Evolutionary conservation across 148 eudicot genomes (phyloP), one percentile per base, ranked within the genome.

Genomic region (Mesembryanthemum crystallinum): DNA sequence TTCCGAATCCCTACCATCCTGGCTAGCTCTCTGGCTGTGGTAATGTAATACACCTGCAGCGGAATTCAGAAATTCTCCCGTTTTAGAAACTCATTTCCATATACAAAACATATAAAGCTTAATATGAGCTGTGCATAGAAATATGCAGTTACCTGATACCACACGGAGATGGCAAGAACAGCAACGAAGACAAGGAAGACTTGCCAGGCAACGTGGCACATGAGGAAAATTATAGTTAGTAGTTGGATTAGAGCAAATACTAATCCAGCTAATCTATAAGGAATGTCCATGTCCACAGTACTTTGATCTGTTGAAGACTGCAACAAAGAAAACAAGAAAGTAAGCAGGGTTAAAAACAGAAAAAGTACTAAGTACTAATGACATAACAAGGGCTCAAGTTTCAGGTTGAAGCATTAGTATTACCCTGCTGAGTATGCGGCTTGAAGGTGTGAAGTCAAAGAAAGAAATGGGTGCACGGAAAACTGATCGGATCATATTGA

Each of bases 261-360:
- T 76, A 94, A 80, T 75, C 98, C 98, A 32, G 98, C 98, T 76
- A 94, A 80, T 85, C 97, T 83, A 77, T 94, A 92, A 0, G 98
- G 97, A 74, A 92, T 87, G 81, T 94, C 97, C 39, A 90, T 88
- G 79, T 94, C 97, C 78, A 94, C 93, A 1, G 83, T 82, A 85
- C 96, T 88, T 86, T 94, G 98, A 77, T 94, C 98, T 23, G 92
- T 92, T 35, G 98, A 94, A 79, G 92, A 89, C 98, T 94, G 87
- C 73, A 79, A 72, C 10, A 27, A 17, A 66, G 37, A 14, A 73
- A 78, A 32, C 29, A 27, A 12, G 23, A 21, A 60, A 60, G 8
- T 67, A 28, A 27, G 23, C 20, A 43, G 65, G 42, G 10, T n/a
- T n/a, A 47, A 62, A 64, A 20, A n/a, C 1, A 64, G 1, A 33